Conservation (phyloP, 1,139 yeast genomes). For the Candida tetrigidarum region DNA sequence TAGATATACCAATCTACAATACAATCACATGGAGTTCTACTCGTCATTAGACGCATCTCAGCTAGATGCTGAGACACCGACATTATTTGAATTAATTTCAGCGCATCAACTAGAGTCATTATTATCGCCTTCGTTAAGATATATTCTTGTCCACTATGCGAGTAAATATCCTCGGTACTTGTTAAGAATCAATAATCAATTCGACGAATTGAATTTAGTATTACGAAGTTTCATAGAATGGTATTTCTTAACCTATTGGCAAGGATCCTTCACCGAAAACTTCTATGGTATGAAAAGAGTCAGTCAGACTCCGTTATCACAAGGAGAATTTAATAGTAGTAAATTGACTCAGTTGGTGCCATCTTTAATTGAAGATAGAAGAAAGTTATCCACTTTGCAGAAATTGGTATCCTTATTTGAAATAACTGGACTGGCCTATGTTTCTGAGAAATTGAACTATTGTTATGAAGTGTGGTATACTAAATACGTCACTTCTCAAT, state of each 20-base stretch:
- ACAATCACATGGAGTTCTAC: constrained; percentile 69
- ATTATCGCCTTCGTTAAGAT: constrained; percentile 82
- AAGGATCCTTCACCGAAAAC: constrained; percentile 87
- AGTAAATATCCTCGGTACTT: constrained; percentile 75
- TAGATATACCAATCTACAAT: not conserved
- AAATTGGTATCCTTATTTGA: constrained; percentile 62
- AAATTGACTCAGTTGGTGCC: constrained; percentile 50
- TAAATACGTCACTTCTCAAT: constrained; percentile 53
- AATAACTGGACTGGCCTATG: constrained; percentile 68
- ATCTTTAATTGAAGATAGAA: constrained; percentile 54
- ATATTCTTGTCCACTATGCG: constrained; percentile 81
- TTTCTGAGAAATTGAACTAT: constrained; percentile 69
- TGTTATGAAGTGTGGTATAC: constrained; percentile 69
- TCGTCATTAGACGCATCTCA: constrained; percentile 79
- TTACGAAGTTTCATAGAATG: constrained; percentile 74
- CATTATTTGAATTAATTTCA: constrained; percentile 82
- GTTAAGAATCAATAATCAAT: constrained; percentile 63
- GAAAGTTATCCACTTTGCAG: constrained; percentile 60
- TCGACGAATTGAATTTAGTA: constrained; percentile 74
- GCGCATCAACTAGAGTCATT: constrained; percentile 78
- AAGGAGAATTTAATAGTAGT: constrained; percentile 30
- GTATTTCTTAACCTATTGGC: constrained; percentile 73
- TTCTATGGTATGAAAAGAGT: constrained; percentile 88
- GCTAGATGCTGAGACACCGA: constrained; percentile 75
- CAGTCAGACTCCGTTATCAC: constrained; percentile 42